Evolutionary conservation across 805 yeast genomes (phyloP), one percentile per base, ranked within the genome.

Genomic region (Lachancea nothofagi): DNA sequence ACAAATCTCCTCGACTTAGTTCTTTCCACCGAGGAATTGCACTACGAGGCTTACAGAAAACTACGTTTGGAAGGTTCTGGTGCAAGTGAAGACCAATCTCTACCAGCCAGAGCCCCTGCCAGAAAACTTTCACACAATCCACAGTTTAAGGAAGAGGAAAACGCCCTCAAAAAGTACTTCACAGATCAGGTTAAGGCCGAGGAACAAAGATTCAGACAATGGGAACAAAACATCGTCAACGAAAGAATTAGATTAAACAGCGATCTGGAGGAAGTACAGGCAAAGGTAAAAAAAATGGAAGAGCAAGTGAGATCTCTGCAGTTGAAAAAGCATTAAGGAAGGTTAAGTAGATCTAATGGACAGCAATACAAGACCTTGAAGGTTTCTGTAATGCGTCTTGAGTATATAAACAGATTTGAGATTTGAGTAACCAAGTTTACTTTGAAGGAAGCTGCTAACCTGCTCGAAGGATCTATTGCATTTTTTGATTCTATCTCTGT

Each of bases 141-240:
- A 36, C 83, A 86, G 66, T 93, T 84, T 70, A 83, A 88, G 64
- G 97, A 93, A 65, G 97, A 90, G 64, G 98, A 93, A 66, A 93
- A 86, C 62, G 83, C 89, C 24, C 73, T 93, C 59, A 87, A 93
- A 75, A 83, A 84, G 67, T 84, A 84, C 64, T 93, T 93, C 67
- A 90, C 97, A 7, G 97, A 89, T 64, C 97, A 93, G 70, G 86
- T 93, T 45, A 89, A 90, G 69, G 84, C 84, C 34, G 98, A 93
- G 69, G 98, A 93, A 59, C 94, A 87, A 57, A 77, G 98, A 60
- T 93, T 93, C 66, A 85, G 94, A 71, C 96, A 90, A 71, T 93
- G 99, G 98, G 97, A 89, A 69, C 85, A 88, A 54, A 90, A 93
- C 61, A 86, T 93, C 53, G 93, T 88, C 51, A 87, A 86, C 53